Conservation (phyloP, 371 early-diverging fungal genomes). For the Mortierella sp. region DNA sequence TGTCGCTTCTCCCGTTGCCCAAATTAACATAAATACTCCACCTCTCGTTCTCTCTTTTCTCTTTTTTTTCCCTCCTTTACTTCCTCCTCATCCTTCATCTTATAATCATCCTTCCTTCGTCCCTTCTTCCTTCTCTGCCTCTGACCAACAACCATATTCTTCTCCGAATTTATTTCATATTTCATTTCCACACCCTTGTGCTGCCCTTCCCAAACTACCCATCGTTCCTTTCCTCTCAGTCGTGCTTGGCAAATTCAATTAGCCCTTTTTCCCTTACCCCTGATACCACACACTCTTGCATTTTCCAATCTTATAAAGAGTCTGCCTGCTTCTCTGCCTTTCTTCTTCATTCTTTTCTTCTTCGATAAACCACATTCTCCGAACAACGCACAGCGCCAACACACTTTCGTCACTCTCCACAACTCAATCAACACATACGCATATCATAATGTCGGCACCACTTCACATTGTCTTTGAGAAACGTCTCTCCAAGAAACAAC, state of each 20-base stretch:
- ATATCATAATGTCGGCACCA: constrained; percentile 25
- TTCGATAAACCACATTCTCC: background rate
- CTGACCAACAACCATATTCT: background rate
- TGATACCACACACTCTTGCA: background rate
- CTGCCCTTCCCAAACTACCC: background rate
- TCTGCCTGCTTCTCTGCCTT: background rate
- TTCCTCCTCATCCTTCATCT: background rate
- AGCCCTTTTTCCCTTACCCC: background rate
- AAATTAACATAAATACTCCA: background rate
- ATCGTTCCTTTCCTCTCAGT: background rate
- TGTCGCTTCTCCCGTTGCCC: background rate
- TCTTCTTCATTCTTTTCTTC: background rate
- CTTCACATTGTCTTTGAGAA: constrained; percentile 48
- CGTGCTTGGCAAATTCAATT: background rate
- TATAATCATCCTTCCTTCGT: background rate
- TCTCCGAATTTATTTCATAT: background rate
- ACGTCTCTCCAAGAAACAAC: constrained; percentile 46
- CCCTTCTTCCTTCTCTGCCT: background rate
- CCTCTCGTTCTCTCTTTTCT: background rate
- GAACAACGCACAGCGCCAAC: background rate
- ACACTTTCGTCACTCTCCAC: background rate
- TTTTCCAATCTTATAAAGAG: background rate
- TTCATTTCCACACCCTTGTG: too few species aligned
- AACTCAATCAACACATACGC: background rate
- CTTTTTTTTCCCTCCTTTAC: background rate